Conservation (phyloP, 495 filamentous ascomycete species). For the Aspergillus coremiiformis region DNA sequence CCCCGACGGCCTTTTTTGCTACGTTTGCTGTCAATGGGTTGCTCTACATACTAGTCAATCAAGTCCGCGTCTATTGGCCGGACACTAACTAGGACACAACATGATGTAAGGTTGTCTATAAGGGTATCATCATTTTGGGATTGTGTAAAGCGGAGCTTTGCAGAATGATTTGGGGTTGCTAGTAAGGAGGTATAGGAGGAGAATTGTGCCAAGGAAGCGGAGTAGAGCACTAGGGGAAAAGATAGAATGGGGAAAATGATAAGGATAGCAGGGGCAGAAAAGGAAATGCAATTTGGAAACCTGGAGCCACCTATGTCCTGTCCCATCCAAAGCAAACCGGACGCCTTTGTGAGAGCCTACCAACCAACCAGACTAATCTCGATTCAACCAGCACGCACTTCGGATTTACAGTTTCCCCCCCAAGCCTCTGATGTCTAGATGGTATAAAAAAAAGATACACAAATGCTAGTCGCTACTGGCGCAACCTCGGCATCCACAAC, state of each 20-base stretch:
- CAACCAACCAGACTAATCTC: background rate
- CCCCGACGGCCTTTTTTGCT: background rate
- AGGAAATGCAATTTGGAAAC: background rate
- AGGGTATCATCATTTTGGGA: background rate
- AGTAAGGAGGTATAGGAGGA: background rate
- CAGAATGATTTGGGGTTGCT: background rate
- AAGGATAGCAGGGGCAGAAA: background rate
- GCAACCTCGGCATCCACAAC: conserved; percentile 89
- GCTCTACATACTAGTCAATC: background rate
- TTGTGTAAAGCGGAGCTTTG: background rate
- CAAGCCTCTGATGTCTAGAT: no score
- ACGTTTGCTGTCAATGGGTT: background rate
- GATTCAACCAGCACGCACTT: background rate
- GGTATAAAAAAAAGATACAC: no score
- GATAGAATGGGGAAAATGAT: background rate
- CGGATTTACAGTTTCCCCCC: background rate
- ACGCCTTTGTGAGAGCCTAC: background rate
- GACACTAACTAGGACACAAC: background rate
- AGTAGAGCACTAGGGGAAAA: background rate
- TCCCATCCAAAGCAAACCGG: background rate
- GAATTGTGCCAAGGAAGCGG: background rate
- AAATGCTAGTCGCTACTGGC: conserved; percentile 65
- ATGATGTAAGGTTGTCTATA: background rate
- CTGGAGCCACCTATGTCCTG: no score
- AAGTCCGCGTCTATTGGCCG: background rate